These are phyloP conservation scores for Chlorophyllum brunneum DNA, from an alignment of 768 basidiomycete genomes.

Conservation along the genomic window DNA sequence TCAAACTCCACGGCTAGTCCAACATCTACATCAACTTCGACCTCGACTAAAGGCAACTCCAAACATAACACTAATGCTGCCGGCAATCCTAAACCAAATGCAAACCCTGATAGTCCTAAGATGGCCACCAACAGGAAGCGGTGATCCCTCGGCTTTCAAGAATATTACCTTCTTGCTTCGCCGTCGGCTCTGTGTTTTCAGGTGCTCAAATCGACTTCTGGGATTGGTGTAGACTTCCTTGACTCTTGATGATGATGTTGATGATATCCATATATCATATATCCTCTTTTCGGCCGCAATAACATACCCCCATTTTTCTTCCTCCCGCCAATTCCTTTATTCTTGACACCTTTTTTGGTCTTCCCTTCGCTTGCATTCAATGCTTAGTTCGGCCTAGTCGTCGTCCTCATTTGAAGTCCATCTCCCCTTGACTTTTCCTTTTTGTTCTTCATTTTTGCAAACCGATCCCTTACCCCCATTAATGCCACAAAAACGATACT, in stretches of 20 bases:
- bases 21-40: not conserved
- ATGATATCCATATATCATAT: not conserved
- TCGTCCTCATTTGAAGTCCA: too few species aligned
- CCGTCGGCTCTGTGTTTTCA: not conserved
- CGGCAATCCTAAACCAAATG: slow-evolving; percentile 7
- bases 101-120: slow-evolving; percentile 21
- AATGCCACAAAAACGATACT: not conserved
- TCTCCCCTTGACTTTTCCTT: too few species aligned
- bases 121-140: slow-evolving; percentile 19
- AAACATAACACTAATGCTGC: not conserved
- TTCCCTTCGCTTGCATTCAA: not conserved
- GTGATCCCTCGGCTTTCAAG: slow-evolving; percentile 11
- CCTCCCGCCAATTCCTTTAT: not conserved
- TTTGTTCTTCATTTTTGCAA: slow-evolving; percentile 1
- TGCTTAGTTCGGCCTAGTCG: too few species aligned
- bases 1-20: slow-evolving; percentile 13
- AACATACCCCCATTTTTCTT: slow-evolving; percentile 6
- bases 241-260: too few species aligned
- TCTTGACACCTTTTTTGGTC: slow-evolving; percentile 1
- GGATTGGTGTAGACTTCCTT: too few species aligned
- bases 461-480: not conserved
- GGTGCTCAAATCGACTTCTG: not conserved
- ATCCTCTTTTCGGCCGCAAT: not conserved
- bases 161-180: not conserved
- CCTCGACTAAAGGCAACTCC: not conserved